phyloP scores from a whole-genome alignment of 148 eudicot genomes.

The Camellia japonica region DNA sequence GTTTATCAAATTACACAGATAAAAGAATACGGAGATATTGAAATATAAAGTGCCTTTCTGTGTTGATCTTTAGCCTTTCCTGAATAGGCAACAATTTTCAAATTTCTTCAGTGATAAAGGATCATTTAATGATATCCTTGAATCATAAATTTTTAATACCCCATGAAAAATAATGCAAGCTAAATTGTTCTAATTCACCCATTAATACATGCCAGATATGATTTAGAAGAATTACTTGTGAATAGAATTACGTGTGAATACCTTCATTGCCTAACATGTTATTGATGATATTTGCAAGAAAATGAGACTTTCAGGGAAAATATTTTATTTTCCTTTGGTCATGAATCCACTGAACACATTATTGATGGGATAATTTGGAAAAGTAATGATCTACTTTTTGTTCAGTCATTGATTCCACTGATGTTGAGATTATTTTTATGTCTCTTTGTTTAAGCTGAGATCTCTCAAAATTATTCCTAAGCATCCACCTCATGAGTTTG shows the following conservation, averaged over 20 bases:
- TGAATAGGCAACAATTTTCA: not conserved
- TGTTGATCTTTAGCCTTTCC: not conserved
- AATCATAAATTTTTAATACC: not conserved
- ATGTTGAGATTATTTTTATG: no score
- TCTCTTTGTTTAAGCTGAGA: not conserved
- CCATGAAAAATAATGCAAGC: not conserved
- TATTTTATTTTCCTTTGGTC: not conserved
- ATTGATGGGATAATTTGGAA: not conserved
- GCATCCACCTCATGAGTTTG: no score
- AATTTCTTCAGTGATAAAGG: not conserved
- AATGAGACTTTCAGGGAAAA: not conserved
- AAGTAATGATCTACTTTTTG: not conserved
- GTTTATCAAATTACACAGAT: not conserved
- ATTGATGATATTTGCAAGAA: not conserved
- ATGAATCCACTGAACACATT: not conserved
- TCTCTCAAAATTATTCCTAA: no score
- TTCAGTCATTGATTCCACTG: not conserved
- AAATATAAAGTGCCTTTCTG: not conserved
- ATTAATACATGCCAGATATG: not conserved
- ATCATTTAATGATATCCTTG: not conserved
- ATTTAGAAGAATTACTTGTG: not conserved
- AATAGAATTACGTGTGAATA: not conserved
- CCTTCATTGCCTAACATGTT: not conserved
- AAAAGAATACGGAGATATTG: not conserved
- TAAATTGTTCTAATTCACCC: not conserved